Evolutionary conservation across 495 filamentous ascomycete species (phyloP), one percentile per base, ranked within the genome.

Genomic region (Lasiosphaeris hirsuta): DNA sequence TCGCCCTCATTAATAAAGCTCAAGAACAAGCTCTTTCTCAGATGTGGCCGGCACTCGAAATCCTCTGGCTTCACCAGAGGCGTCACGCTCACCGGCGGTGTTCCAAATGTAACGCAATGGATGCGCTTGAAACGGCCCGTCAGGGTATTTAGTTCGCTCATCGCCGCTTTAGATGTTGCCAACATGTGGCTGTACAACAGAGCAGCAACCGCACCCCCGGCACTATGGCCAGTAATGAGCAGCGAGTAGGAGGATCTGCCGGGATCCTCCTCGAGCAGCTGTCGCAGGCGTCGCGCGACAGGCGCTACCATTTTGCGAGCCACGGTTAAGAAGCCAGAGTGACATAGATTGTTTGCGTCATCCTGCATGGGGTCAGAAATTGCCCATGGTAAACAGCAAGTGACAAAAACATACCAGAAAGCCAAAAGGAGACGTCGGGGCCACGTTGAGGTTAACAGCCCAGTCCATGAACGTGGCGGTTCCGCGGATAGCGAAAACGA

Each of bases 1-100:
- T 95, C 90, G 3, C 90, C 90, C 62, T 95, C 90, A 63, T 94
- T 95, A 59, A 92, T 73, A 64, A 95, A 90, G 14, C 81, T 83
- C 34, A 87, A 72, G 69, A 94, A 94, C 2, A 90, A 62, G 19
- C 81, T 89, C 57, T 86, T 89, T 17, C 75, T 72, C 34, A 81
- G 69, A 4, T 69, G 65, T 0, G 72, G 63, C 4, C 63, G 57
- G 6, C 58, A 17, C 33, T 60, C 58, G 11, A 53, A 57, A n/a
- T 69, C 69, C 2, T 58, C 48, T 0, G 88, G 85, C 47, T 81
- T 85, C 23, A 77, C 71, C 0, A 94, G 69, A 0, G 90, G 89
- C 0, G 86, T 76, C 7, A 90, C 71, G 19, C 84, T 87, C 10
- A 95, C 72, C 0, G 90, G 90, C 3, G 90, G 90, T 2, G 88